Base-by-base conservation (phyloP, 2,329 filamentous ascomycete genomes). In the Beauveria varroae region DNA sequence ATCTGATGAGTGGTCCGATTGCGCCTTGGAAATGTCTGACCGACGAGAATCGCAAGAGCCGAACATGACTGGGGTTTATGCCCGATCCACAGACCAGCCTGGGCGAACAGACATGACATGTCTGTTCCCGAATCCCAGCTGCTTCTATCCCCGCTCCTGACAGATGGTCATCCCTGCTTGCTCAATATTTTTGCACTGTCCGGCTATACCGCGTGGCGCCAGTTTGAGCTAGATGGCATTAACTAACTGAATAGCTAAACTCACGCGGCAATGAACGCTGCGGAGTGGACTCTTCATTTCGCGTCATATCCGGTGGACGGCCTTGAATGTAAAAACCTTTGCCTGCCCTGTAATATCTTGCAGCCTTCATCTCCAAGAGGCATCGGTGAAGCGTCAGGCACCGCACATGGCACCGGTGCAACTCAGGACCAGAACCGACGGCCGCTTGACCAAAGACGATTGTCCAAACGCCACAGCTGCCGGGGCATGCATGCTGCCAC, bases 141-240 rank as follows among this genome's bases (percentile, higher is more conserved):
- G 53, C 41, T 55, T 14, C 37, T 26, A 46, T 55, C 52, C 52
- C 53, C 53, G 53, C 53, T 56, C 55, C 44, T 49, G n/a, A 44
- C 22, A 50, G 55, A 50, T 56, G 41, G 24, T n/a, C 9, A 56
- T 22, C 53, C 41, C n/a, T 46, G 40, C 22, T 26, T 22, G 14
- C 22, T 43, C 30, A 26, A 57, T 41, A 52, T 51, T 49, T 49
- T 30, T 59, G 34, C 37, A 40, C 34, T 26, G 34, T 18, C 34
- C 44, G 44, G 44, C 16, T 24, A 57, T 49, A 50, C 55, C 30
- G 44, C 26, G 26, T 44, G 57, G 56, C 37, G 56, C 37, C 16
- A 5, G 47, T 59, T 59, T 59, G 46, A 59, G 30, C 37, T 44
- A 50, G 57, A 59, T 34, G 24, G 9, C 37, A 30, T 26, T 49